Evolutionary conservation across 345 rosid genomes (phyloP).

Genomic region (Eucalyptus fibrosa): DNA sequence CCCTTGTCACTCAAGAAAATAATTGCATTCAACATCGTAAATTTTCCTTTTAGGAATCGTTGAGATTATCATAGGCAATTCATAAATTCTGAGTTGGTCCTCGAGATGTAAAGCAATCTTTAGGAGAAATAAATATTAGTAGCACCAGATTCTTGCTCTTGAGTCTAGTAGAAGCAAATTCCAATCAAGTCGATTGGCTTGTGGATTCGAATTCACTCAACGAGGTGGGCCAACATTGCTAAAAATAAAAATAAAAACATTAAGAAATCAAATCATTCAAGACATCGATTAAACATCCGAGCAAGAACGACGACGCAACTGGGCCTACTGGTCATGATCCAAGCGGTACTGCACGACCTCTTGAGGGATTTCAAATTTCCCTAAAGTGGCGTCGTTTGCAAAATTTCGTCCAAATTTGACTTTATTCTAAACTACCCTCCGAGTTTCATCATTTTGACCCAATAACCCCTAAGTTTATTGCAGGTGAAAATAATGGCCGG

Average conservation of each 20-base stretch:
- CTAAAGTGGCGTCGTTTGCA: not conserved
- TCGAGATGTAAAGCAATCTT: not conserved
- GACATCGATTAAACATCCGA: not conserved
- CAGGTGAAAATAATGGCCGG: not conserved
- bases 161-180: not conserved
- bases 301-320: not conserved
- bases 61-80: not conserved
- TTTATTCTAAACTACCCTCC: not conserved
- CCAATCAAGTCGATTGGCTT: not conserved
- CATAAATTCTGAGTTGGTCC: not conserved
- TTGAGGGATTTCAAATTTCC: not conserved
- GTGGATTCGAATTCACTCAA: not conserved
- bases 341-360: not conserved
- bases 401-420: not conserved
- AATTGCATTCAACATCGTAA: not conserved
- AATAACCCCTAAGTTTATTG: not conserved
- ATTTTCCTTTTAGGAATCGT: not conserved
- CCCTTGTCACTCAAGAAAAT: not conserved
- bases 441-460: not conserved
- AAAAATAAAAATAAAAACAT: not conserved
- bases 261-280: not conserved
- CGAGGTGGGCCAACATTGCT: not conserved
- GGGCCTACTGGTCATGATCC: accelerated
- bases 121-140: not conserved
- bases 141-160: not conserved